Percentiles rank a stretch among this genome's conserved stretches.
These are phyloP conservation scores for Myriosclerotinia duriaeana DNA, from an alignment of 2,329 filamentous ascomycete genomes.

Conservation along the genomic window DNA sequence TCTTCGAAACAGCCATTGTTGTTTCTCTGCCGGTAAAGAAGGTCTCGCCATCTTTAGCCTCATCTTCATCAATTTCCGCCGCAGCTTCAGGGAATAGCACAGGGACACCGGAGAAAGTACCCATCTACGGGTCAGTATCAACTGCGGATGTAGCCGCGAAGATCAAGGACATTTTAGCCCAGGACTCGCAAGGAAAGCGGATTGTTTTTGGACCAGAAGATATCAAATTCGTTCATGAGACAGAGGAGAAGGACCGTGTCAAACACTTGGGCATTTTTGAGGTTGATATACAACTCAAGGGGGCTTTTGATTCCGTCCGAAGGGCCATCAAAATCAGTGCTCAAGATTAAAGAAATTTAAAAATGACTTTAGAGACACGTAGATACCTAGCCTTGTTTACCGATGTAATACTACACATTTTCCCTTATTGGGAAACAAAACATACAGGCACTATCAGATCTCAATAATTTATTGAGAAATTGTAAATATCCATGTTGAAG, in stretches of 20 bases:
- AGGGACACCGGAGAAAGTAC: conserved; percentile 33
- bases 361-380: conserved; percentile 1
- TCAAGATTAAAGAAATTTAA: conserved; percentile 38
- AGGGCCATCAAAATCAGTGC: conserved; percentile 46
- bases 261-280: conserved; percentile 54
- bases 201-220: conserved; percentile 52
- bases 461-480: background rate
- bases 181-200: conserved; percentile 51
- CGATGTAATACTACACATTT: conserved; percentile 28
- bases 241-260: conserved; percentile 46
- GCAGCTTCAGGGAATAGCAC: conserved; percentile 41
- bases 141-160: conserved; percentile 51
- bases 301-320: conserved; percentile 45
- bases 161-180: conserved; percentile 49
- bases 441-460: background rate
- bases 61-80: conserved; percentile 34
- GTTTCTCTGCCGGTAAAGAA: conserved; percentile 43
- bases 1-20: conserved; percentile 36
- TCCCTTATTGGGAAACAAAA: background rate
- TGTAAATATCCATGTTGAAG: background rate
- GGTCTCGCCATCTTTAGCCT: conserved; percentile 36
- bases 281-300: conserved; percentile 52
- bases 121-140: conserved; percentile 54
- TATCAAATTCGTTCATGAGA: conserved; percentile 48
- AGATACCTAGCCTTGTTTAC: background rate